Percentiles rank a stretch among this genome's conserved stretches.
phyloP scores from a whole-genome alignment of 768 basidiomycete species.

The Panus rudis region DNA sequence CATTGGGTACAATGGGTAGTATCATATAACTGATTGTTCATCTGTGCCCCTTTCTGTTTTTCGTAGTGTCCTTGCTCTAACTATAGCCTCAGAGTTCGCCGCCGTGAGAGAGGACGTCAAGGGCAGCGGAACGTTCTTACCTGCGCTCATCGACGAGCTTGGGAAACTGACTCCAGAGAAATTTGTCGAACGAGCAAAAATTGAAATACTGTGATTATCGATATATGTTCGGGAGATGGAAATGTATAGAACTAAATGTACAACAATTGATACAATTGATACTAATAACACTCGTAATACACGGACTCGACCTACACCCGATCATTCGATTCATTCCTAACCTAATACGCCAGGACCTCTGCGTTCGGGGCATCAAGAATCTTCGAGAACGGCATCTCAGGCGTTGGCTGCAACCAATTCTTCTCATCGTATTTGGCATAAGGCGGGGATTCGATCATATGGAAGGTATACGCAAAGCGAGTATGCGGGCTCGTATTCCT shows the following conservation, averaged over 20 bases:
- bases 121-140: constrained; percentile 59
- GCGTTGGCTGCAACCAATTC: constrained; percentile 94
- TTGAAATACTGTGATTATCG: constrained; percentile 14
- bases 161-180: constrained; percentile 35
- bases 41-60: background rate
- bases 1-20: background rate
- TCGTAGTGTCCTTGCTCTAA: constrained; percentile 46
- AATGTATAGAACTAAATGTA: constrained; percentile 6
- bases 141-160: constrained; percentile 60
- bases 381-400: constrained; percentile 72
- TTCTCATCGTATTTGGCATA: constrained; percentile 74
- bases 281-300: background rate
- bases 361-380: constrained; percentile 34
- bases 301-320: background rate
- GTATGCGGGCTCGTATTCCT: constrained; percentile 75
- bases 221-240: too few relatives aligned
- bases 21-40: too few relatives aligned
- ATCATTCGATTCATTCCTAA: background rate
- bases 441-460: constrained; percentile 79
- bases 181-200: constrained; percentile 23
- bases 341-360: constrained; percentile 13
- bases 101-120: constrained; percentile 43
- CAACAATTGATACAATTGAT: background rate
- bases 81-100: constrained; percentile 55
- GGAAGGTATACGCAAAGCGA: constrained; percentile 93